Evolutionary conservation across 1,139 yeast species (phyloP).

Genomic region (Geotrichum candidum): DNA sequence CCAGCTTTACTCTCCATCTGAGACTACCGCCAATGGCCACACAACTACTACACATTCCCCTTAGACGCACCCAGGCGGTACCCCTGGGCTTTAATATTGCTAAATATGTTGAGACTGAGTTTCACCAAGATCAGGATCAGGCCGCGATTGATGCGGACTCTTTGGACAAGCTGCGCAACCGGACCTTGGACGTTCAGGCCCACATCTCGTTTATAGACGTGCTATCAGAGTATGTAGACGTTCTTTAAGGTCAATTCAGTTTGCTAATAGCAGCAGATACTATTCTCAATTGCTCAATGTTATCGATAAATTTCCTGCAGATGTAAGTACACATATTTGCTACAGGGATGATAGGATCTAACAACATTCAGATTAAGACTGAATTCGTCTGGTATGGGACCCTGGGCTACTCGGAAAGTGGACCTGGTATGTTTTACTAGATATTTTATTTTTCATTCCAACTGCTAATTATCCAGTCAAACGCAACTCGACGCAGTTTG

Average conservation of each 20-base stretch:
- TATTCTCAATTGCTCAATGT: conserved; percentile 30
- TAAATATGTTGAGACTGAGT: conserved; percentile 51
- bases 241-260: not conserved
- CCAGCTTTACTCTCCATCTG: not conserved
- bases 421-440: conserved; percentile 27
- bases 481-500: conserved; percentile 48
- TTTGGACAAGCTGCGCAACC: conserved; percentile 39
- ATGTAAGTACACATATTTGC: conserved; percentile 25
- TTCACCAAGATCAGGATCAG: conserved; percentile 57
- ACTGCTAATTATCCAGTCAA: conserved; percentile 33
- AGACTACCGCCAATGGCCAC: conserved; percentile 9
- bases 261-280: not conserved
- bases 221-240: conserved; percentile 20
- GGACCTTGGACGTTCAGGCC: conserved; percentile 31
- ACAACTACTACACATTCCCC: conserved; percentile 41
- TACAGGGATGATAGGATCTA: not conserved
- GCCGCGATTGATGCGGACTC: conserved; percentile 50
- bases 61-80: conserved; percentile 45
- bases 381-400: conserved; percentile 71
- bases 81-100: conserved; percentile 45
- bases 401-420: conserved; percentile 48
- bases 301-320: conserved; percentile 41
- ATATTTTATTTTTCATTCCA: conserved; percentile 18
- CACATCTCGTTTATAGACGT: conserved; percentile 29
- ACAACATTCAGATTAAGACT: conserved; percentile 27